A percentile compares a stretch with the other conserved stretches of the same genome.
phyloP scores from a whole-genome alignment of 371 early-diverging fungal genomes.

The Mucor plumbeus region DNA sequence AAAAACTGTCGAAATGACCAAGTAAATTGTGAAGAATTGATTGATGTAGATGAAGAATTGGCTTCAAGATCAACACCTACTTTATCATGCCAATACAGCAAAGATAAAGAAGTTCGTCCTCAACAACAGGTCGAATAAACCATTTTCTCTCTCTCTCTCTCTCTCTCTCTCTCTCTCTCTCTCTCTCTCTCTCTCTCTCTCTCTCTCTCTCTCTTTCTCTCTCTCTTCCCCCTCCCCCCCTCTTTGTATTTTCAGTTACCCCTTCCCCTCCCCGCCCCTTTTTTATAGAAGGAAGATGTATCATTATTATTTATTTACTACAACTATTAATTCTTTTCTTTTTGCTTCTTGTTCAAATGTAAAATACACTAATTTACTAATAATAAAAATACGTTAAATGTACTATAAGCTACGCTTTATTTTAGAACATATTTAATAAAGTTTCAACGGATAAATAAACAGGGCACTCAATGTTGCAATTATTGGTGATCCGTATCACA shows the following conservation, averaged over 20 bases:
- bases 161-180: background rate
- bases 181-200: background rate
- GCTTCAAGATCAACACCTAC: slow-evolving; percentile 12
- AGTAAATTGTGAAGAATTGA: background rate
- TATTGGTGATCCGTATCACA: no score
- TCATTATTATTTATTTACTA: background rate
- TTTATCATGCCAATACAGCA: slow-evolving; percentile 8
- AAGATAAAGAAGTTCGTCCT: slow-evolving; percentile 10
- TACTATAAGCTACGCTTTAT: background rate
- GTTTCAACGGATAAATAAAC: background rate
- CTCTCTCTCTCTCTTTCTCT: background rate
- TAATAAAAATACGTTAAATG: background rate
- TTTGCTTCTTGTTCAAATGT: background rate
- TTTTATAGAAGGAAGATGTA: background rate
- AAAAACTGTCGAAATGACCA: background rate
- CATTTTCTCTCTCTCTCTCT: background rate
- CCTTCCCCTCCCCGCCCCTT: background rate
- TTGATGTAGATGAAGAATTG: slow-evolving; percentile 16
- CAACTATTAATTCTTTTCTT: no score
- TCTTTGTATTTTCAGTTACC: background rate
- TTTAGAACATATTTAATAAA: no score
- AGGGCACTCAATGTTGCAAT: background rate
- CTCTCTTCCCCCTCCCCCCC: no score
- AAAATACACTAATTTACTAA: background rate
- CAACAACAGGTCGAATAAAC: background rate